A percentile compares a stretch with the other conserved stretches of the same genome.
Conservation (phyloP, 2,329 filamentous ascomycete genomes). For the Fusarium denticulatum region DNA sequence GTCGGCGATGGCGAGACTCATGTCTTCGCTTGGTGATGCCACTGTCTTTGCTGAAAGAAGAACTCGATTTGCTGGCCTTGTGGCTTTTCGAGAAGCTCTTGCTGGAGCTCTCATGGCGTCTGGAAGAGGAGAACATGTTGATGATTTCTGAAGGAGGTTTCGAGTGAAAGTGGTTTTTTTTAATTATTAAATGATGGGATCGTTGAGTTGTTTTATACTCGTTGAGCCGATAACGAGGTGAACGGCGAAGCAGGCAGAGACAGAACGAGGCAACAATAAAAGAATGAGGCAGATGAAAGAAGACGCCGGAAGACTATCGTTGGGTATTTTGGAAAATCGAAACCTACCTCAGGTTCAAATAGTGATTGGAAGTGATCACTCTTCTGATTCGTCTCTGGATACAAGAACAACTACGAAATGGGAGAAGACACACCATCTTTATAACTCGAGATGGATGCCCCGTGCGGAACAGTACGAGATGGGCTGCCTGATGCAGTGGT, state of each 20-base stretch:
- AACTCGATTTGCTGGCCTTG: conserved; percentile 60
- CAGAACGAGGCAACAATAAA: conserved; percentile 22
- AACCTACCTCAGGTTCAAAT: conserved; percentile 49
- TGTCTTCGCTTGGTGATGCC: conserved; percentile 66
- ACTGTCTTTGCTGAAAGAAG: conserved; percentile 64
- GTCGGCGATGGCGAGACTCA: conserved; percentile 60
- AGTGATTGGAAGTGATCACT: conserved; percentile 21
- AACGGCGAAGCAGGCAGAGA: conserved; percentile 11
- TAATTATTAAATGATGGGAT: conserved; percentile 23
- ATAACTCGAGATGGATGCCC: conserved; percentile 40
- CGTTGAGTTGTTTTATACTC: conserved; percentile 21
- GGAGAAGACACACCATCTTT: conserved; percentile 37
- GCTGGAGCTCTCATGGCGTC: conserved; percentile 56
- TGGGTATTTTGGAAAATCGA: conserved; percentile 6
- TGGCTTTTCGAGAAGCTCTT: conserved; percentile 65
- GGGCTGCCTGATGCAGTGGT: conserved; percentile 36
- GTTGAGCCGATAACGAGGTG: conserved; percentile 7
- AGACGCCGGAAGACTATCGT: conserved; percentile 22
- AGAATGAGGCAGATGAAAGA: conserved; percentile 26
- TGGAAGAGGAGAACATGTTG: conserved; percentile 60
- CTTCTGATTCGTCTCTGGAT: conserved; percentile 33
- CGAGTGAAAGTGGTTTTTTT: not conserved
- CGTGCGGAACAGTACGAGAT: conserved; percentile 30
- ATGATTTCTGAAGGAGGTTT: not conserved
- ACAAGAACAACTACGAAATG: not conserved